Conservation (phyloP, 2,329 filamentous ascomycete species). For the Myriosclerotinia duriaeana region DNA sequence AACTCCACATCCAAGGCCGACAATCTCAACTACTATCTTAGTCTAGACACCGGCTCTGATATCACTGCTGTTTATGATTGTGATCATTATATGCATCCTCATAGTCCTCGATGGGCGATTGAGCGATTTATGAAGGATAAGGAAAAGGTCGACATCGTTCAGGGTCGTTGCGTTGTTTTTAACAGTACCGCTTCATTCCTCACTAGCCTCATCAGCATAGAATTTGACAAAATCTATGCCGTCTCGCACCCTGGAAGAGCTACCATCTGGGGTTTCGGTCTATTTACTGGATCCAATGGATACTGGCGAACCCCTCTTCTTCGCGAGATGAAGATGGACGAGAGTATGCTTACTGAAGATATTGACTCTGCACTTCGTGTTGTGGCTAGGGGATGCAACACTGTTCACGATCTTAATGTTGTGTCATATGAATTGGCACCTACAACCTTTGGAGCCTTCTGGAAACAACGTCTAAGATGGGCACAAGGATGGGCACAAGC, state of each 20-base stretch:
- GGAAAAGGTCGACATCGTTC: constrained; percentile 48
- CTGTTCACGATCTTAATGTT: constrained; percentile 51
- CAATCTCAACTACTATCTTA: constrained; percentile 51
- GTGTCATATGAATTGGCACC: constrained; percentile 51
- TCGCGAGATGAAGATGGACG: constrained; percentile 49
- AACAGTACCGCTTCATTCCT: constrained; percentile 47
- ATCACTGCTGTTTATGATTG: constrained; percentile 51
- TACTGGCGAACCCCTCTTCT: constrained; percentile 50
- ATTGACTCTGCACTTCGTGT: constrained; percentile 51
- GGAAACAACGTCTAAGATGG: constrained; percentile 52
- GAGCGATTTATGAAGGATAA: constrained; percentile 47
- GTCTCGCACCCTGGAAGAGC: constrained; percentile 51
- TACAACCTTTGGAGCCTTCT: constrained; percentile 46
- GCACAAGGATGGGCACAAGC: constrained; percentile 52
- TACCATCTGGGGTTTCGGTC: constrained; percentile 49
- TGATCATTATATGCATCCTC: constrained; percentile 51
- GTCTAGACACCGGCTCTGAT: constrained; percentile 47
- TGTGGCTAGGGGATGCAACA: constrained; percentile 42
- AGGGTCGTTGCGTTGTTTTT: constrained; percentile 51
- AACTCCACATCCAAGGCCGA: constrained; percentile 51
- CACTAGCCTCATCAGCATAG: constrained; percentile 49
- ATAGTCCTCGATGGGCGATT: constrained; percentile 49
- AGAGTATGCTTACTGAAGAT: constrained; percentile 50
- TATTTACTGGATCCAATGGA: constrained; percentile 48
- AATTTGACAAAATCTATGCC: constrained; percentile 54